Conservation (phyloP, 805 yeast genomes). For the Grigorovia humatica region DNA sequence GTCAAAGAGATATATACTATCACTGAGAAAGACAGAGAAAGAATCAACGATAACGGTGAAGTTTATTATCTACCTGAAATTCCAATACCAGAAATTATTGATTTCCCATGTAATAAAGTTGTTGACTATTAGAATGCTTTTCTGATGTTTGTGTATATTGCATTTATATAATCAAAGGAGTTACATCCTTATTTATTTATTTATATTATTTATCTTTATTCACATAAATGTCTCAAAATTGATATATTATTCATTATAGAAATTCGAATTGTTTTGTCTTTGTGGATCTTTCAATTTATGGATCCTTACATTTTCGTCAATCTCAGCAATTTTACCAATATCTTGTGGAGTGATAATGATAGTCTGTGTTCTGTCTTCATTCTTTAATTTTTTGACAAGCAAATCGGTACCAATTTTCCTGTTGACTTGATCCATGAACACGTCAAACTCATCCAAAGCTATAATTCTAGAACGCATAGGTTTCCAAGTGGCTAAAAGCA, state of each 20-base stretch:
- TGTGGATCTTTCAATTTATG: conserved; percentile 46
- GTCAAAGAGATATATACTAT: conserved; percentile 68
- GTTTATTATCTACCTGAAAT: conserved; percentile 68
- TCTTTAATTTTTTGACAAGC: conserved; percentile 57
- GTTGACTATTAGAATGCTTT: conserved; percentile 41
- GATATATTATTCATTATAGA: conserved; percentile 1
- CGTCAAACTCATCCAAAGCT: conserved; percentile 95
- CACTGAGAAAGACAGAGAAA: conserved; percentile 78
- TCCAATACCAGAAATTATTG: conserved; percentile 56
- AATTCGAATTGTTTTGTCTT: conserved; percentile 23
- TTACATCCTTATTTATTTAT: not conserved
- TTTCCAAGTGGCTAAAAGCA: conserved; percentile 83
- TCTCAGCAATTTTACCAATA: conserved; percentile 50
- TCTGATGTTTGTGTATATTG: not conserved
- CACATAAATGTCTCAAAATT: not conserved
- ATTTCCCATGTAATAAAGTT: conserved; percentile 47
- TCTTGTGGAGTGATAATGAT: conserved; percentile 93
- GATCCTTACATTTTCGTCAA: conserved; percentile 55
- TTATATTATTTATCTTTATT: not conserved
- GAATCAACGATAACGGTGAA: conserved; percentile 82
- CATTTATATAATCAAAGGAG: not conserved
- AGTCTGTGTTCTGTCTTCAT: conserved; percentile 61
- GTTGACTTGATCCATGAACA: conserved; percentile 91
- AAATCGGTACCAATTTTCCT: conserved; percentile 68
- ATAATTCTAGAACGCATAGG: conserved; percentile 80